phyloP scores from a whole-genome alignment of 2,329 filamentous ascomycete species.

The Colletotrichum sublineola region DNA sequence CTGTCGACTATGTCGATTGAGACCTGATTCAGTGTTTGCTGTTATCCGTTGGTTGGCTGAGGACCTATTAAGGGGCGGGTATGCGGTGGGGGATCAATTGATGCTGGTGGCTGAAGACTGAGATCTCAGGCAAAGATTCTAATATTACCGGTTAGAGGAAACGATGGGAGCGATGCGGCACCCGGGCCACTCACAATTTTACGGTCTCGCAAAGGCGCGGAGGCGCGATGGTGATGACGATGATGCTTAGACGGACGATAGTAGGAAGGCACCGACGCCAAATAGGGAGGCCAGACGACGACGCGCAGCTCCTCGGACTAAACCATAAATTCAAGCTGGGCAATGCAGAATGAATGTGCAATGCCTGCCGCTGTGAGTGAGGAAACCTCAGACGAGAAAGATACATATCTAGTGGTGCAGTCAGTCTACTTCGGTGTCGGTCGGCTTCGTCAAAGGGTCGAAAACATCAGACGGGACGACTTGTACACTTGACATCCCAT shows the following conservation, averaged over 20 bases:
- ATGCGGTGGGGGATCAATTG: constrained; percentile 3
- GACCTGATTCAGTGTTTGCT: constrained; percentile 6
- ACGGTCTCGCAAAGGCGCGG: neutral
- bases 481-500: neutral
- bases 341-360: constrained; percentile 20
- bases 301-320: constrained; percentile 16
- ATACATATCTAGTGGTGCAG: neutral
- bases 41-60: constrained; percentile 9
- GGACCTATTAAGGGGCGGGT: neutral
- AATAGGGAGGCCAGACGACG: constrained; percentile 10
- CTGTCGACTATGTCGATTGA: constrained; percentile 21
- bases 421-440: constrained; percentile 22
- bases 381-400: constrained; percentile 32
- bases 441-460: constrained; percentile 16
- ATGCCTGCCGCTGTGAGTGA: constrained; percentile 11
- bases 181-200: constrained; percentile 20
- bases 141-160: constrained; percentile 10
- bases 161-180: constrained; percentile 25
- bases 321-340: constrained; percentile 22
- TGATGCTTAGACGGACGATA: constrained; percentile 1
- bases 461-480: constrained; percentile 1
- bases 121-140: constrained; percentile 35
- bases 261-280: neutral
- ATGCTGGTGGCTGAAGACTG: constrained; percentile 11
- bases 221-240: constrained; percentile 4